Evolutionary conservation across 768 basidiomycete species (phyloP).

Genomic region (Mycena vitilis): DNA sequence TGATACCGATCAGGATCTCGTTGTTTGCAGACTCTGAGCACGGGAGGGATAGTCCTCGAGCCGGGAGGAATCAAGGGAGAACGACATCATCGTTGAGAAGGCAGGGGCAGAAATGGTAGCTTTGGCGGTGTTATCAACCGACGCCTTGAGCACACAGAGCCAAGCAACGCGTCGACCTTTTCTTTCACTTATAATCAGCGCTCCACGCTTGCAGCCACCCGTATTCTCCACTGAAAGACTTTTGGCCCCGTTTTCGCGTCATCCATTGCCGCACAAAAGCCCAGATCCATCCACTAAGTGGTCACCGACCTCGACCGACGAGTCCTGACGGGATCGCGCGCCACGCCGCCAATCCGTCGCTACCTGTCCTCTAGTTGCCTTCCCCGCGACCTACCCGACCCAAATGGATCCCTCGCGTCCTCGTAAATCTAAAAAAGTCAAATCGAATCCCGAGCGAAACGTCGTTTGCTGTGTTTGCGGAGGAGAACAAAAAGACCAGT

Average conservation of each 20-base stretch:
- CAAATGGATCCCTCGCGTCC: slow-evolving; percentile 16
- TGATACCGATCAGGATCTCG: background rate
- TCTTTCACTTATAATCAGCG: too few species aligned
- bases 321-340: too few species aligned
- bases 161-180: background rate
- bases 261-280: too few species aligned
- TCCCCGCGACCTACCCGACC: background rate
- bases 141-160: background rate
- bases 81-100: too few species aligned
- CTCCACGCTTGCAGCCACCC: background rate
- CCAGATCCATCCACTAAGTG: too few species aligned
- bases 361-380: background rate
- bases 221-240: background rate
- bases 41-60: background rate
- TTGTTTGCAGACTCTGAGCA: background rate
- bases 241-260: too few species aligned
- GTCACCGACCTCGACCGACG: too few species aligned
- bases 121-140: too few species aligned
- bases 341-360: background rate
- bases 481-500: slow-evolving; percentile 12
- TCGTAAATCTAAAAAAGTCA: slow-evolving; percentile 18
- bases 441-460: background rate
- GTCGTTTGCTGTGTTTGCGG: slow-evolving; percentile 16
- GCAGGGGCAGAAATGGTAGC: too few species aligned
- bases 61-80: too few species aligned